A percentile compares a stretch with the other conserved stretches of the same genome.
Evolutionary conservation across 768 basidiomycete species (phyloP).

Genomic region (Tylopilus sp.): DNA sequence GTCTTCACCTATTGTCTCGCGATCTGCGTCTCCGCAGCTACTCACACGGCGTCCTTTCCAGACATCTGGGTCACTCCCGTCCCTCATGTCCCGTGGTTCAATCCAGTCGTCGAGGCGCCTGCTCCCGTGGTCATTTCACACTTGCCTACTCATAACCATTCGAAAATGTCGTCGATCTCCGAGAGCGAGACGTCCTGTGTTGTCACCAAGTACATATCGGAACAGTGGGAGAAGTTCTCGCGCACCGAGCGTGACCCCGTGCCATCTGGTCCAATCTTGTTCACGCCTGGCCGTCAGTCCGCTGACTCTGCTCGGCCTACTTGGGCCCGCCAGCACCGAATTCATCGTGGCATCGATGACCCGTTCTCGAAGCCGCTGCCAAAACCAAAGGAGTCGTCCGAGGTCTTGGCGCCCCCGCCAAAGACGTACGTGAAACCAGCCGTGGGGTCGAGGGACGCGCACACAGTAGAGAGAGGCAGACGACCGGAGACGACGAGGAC

Average conservation of each 20-base stretch:
- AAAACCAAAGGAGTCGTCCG: constrained; percentile 16
- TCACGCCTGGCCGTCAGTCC: constrained; percentile 16
- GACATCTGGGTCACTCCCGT: constrained; percentile 53
- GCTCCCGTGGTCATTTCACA: constrained; percentile 1
- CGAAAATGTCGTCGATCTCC: constrained; percentile 5
- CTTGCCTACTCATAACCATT: constrained; percentile 8
- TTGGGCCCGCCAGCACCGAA: constrained; percentile 44
- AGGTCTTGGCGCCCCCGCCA: constrained; percentile 31
- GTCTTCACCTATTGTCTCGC: constrained; percentile 55
- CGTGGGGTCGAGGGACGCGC: constrained; percentile 25
- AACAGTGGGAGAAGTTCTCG: constrained; percentile 30
- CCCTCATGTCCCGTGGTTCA: constrained; percentile 59
- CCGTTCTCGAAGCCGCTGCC: constrained; percentile 43
- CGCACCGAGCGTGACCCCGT: constrained; percentile 20
- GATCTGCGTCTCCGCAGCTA: constrained; percentile 44
- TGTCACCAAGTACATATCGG: constrained; percentile 28
- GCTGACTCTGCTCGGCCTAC: constrained; percentile 37
- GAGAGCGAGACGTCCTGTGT: constrained; percentile 18
- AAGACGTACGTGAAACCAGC: constrained; percentile 27
- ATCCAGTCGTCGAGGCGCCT: constrained; percentile 4
- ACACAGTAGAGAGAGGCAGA: constrained; percentile 31
- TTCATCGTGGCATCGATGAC: constrained; percentile 53
- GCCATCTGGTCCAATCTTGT: constrained; percentile 16
- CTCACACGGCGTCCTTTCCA: constrained; percentile 42
- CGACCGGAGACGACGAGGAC: constrained; percentile 28